Percentiles rank a stretch among this genome's conserved stretches.
Evolutionary conservation across 2,329 filamentous ascomycete genomes (phyloP).

Genomic region (Diaporthe citriasiana): DNA sequence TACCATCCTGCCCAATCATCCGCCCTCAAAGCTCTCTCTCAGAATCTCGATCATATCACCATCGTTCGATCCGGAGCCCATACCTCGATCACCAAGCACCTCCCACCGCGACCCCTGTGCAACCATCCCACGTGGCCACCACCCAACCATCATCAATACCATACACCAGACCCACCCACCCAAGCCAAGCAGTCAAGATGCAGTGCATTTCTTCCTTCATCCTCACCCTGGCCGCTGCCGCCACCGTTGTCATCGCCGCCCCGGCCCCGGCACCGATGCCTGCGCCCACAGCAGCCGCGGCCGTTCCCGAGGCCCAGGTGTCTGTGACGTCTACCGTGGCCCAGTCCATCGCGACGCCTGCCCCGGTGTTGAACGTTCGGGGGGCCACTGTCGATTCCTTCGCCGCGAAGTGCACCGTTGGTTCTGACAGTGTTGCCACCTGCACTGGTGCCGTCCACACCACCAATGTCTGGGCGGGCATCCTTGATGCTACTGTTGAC

Average conservation of each 20-base stretch:
- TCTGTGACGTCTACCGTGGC: neutral
- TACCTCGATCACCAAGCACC: conserved; percentile 8
- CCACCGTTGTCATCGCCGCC: neutral
- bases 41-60: neutral
- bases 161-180: neutral
- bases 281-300: neutral
- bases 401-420: conserved; percentile 1
- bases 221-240: neutral
- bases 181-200: neutral
- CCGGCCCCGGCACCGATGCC: conserved; percentile 1
- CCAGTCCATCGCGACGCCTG: neutral
- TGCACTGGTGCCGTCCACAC: conserved; percentile 18
- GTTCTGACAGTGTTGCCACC: conserved; percentile 16
- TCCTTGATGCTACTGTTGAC: conserved; percentile 5
- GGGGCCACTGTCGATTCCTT: conserved; percentile 6
- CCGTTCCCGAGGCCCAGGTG: neutral
- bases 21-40: neutral
- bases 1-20: neutral
- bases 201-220: conserved; percentile 17
- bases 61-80: neutral
- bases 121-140: conserved; percentile 7
- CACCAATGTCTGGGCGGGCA: conserved; percentile 1
- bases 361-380: neutral
- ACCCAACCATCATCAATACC: neutral
- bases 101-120: neutral